phyloP scores from a whole-genome alignment of 805 yeast genomes.

The Yarrowia bubula region DNA sequence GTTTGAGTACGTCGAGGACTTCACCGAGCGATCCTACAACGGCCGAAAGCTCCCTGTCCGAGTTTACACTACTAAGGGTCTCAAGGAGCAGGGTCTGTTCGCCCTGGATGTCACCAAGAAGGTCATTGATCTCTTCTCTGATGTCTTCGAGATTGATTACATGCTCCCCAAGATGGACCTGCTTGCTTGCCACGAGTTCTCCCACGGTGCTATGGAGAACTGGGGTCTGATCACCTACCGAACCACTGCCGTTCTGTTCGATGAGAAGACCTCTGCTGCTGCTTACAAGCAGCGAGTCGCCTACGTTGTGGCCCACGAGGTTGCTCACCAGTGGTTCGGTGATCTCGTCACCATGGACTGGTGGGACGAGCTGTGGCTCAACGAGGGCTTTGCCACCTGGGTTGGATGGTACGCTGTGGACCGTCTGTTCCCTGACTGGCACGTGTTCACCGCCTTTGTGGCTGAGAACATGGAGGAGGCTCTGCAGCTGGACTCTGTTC shows the following conservation, averaged over 20 bases:
- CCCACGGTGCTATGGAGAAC: conserved; percentile 90
- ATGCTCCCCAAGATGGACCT: conserved; percentile 79
- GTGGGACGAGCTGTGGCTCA: conserved; percentile 89
- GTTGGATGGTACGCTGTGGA: conserved; percentile 85
- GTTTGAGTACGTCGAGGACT: conserved; percentile 65
- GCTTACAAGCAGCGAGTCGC: conserved; percentile 70
- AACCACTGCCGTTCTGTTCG: conserved; percentile 69
- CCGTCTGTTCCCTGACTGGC: conserved; percentile 77
- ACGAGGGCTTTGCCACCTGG: conserved; percentile 90
- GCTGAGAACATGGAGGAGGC: conserved; percentile 73
- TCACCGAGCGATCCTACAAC: conserved; percentile 41
- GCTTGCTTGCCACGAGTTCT: conserved; percentile 79
- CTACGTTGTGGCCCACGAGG: conserved; percentile 83
- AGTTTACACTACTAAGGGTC: conserved; percentile 78
- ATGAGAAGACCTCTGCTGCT: conserved; percentile 61
- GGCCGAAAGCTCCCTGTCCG: conserved; percentile 72
- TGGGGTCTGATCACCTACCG: conserved; percentile 72
- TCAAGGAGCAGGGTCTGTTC: conserved; percentile 65
- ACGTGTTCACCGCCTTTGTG: conserved; percentile 78
- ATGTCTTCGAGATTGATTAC: conserved; percentile 70
- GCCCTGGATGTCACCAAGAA: conserved; percentile 74
- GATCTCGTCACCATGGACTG: conserved; percentile 87
- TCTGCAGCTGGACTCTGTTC: conserved; percentile 64
- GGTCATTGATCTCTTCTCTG: conserved; percentile 69
- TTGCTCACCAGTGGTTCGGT: conserved; percentile 93